Evolutionary conservation across 2,329 filamentous ascomycete genomes (phyloP), one percentile per base, ranked within the genome.

Genomic region (Monilinia aucupariae): DNA sequence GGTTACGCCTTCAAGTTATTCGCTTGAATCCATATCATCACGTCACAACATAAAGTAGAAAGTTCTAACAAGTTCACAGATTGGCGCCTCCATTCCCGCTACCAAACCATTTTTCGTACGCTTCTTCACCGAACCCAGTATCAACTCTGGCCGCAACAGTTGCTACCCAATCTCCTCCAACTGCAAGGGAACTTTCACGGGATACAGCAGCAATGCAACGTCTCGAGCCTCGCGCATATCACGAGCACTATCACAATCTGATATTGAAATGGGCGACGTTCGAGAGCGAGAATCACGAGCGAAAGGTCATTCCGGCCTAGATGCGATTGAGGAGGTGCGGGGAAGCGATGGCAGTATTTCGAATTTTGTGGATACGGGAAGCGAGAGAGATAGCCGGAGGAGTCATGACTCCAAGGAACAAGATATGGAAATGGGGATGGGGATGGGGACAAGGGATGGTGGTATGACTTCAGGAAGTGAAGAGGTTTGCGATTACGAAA

Each of bases 1-100:
- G n/a, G 8, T 22, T 47, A 22, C 12, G 43, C 20, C n/a, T 22
- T 47, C 43, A n/a, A 13, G 25, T 30, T 43, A 55, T 4, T 5
- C 15, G 37, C 37, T 39, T 39, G 37, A 15, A 39, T 39, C 13
- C 37, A 39, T 39, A 3, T 15, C 37, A 39, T 15, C 37, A 15
- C 37, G 37, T 15, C 27, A 30, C 27, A 12, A 12, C 1, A 39
- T 13, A 15, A 15, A 13, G 8, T 47, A n/a, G 3, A 47, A 8
- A 34, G 27, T 15, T 32, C 32, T 59, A 52, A 17, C 15, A 32
- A 13, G 9, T 32, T 34, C 4, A 10, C 13, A 77, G 75, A 75
- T 78, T 49, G 78, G 76, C 59, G 76, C 77, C 32, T 78, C 76
- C 1, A 70, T 78, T 12, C 77, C 78, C 1, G 74, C 77, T 3